These are phyloP conservation scores for Venturia nashicola DNA, from an alignment of 2,329 filamentous ascomycete genomes.

Conservation along the genomic window DNA sequence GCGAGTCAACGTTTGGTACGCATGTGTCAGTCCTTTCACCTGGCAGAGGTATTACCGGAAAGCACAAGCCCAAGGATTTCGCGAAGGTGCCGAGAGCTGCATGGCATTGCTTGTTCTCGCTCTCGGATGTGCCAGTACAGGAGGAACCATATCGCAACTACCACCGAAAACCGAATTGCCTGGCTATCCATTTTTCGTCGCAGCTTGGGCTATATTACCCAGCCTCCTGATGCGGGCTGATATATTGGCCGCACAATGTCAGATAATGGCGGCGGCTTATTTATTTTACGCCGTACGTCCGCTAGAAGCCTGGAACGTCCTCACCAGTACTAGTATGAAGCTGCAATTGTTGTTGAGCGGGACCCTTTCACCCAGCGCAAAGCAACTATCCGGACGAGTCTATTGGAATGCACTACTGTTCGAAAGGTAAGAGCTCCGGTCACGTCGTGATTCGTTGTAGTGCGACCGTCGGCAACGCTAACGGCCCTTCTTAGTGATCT, in stretches of 20 bases:
- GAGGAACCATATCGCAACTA: slow-evolving; percentile 64
- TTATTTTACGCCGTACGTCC: slow-evolving; percentile 73
- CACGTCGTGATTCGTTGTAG: not conserved
- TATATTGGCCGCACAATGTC: slow-evolving; percentile 66
- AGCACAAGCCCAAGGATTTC: slow-evolving; percentile 63
- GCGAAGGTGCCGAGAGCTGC: slow-evolving; percentile 69
- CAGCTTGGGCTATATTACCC: slow-evolving; percentile 66
- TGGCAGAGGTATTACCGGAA: slow-evolving; percentile 67
- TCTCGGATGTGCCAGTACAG: slow-evolving; percentile 62
- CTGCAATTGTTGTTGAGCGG: slow-evolving; percentile 66
- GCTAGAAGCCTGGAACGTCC: slow-evolving; percentile 69
- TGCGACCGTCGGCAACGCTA: slow-evolving; percentile 2
- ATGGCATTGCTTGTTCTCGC: slow-evolving; percentile 69
- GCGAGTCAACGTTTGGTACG: slow-evolving; percentile 74
- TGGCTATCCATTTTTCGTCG: slow-evolving; percentile 67
- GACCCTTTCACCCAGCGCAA: slow-evolving; percentile 50
- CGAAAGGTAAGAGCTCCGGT: slow-evolving; percentile 37
- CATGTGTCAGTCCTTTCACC: slow-evolving; percentile 70
- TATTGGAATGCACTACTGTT: slow-evolving; percentile 79
- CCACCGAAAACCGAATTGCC: slow-evolving; percentile 58
- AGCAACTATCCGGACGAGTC: slow-evolving; percentile 62
- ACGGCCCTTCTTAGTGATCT: slow-evolving; percentile 39
- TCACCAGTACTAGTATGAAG: slow-evolving; percentile 72
- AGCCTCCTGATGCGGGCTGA: slow-evolving; percentile 70
- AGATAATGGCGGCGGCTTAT: slow-evolving; percentile 69